Evolutionary conservation across 805 yeast genomes (phyloP).

Genomic region (Yamadazyma olivae): DNA sequence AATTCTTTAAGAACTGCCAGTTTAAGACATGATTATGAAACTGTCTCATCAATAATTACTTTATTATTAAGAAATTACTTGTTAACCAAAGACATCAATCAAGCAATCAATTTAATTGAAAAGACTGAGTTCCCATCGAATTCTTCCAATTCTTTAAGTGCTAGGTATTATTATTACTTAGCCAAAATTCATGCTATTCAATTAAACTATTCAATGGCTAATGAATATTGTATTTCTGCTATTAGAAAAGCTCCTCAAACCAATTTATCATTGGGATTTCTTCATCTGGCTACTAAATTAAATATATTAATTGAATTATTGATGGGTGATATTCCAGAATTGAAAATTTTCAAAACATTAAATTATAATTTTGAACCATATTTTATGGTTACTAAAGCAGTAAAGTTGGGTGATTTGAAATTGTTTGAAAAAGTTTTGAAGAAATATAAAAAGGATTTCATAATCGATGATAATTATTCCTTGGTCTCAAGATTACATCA

Average conservation of each 20-base stretch:
- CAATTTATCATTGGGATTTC: conserved; percentile 75
- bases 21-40: conserved; percentile 87
- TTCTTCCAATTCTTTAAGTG: conserved; percentile 81
- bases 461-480: conserved; percentile 77
- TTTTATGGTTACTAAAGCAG: conserved; percentile 85
- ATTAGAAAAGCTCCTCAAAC: conserved; percentile 96
- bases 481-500: conserved; percentile 88
- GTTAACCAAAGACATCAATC: conserved; percentile 73
- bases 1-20: conserved; percentile 82
- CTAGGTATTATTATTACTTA: conserved; percentile 86
- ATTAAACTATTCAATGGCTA: conserved; percentile 86
- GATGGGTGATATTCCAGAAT: conserved; percentile 95
- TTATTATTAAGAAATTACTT: conserved; percentile 78
- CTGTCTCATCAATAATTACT: conserved; percentile 85
- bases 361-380: conserved; percentile 73
- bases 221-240: conserved; percentile 89
- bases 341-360: conserved; percentile 66
- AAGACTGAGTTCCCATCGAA: conserved; percentile 85
- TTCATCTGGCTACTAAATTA: conserved; percentile 86
- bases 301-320: conserved; percentile 84
- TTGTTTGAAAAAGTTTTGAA: conserved; percentile 70
- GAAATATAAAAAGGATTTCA: conserved; percentile 58
- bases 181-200: conserved; percentile 92
- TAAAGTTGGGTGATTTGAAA: conserved; percentile 84
- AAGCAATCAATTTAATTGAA: conserved; percentile 85